Evolutionary conservation across 2,329 filamentous ascomycete genomes (phyloP), one percentile per base, ranked within the genome.

Genomic region (Penicillium hordei): DNA sequence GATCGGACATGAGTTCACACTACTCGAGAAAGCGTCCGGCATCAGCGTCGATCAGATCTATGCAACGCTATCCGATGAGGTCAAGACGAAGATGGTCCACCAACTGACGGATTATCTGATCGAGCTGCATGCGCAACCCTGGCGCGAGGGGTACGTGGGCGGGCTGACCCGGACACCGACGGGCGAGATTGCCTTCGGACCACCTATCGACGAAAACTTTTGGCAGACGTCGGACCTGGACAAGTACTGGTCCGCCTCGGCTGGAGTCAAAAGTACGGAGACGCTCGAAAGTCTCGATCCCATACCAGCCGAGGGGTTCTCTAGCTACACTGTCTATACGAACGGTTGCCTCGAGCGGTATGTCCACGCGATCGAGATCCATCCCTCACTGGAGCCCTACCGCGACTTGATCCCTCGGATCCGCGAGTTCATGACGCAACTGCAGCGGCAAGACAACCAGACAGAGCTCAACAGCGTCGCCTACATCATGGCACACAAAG

Each of bases 401-500:
- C 64, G 67, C 29, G 10, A 31, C 29, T 31, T 69, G 7, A 31
- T 72, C 10, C 69, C 72, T 2, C 69, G 68, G 1, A 65, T 76
- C 5, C 21, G 60, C 33, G 59, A 60, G 3, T 71, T 76, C 27
- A 29, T 44, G 17, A n/a, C 10, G 27, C 50, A 29, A 62, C 50
- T 23, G 7, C 44, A 12, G 52, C 19, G n/a, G 33, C 23, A 42
- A 33, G 33, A 43, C 8, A 40, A 42, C 34, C 43, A 51, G 48
- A 39, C 36, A 7, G 43, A 61, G 40, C 62, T 72, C 1, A 65
- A 74, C 56, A 52, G 59, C 4, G 59, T 59, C 3, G 50, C 42
- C 15, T 55, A 67, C 23, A 50, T 70, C 5, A 65, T 77, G 1
- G 70, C 74, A 7, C 76, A 78, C 59, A 74, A 72, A 56, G 74